Evolutionary conservation across 2,329 filamentous ascomycete species (phyloP).

Genomic region (Colletotrichum sp.): DNA sequence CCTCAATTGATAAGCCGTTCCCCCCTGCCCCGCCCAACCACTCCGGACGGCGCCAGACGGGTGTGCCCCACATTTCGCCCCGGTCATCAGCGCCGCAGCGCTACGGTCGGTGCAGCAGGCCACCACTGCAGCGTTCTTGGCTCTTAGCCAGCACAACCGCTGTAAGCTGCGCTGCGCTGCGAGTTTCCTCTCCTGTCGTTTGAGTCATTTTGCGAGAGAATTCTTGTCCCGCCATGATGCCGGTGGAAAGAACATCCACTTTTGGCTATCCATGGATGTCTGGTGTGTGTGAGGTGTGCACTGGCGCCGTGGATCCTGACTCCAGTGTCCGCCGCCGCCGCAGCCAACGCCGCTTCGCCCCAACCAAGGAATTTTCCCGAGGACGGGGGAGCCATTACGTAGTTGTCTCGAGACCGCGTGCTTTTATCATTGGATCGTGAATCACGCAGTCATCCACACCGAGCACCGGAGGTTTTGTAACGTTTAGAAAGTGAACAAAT

Average conservation of each 20-base stretch:
- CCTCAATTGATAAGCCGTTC: background rate
- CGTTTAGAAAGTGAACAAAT: background rate
- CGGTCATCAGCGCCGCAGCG: conserved; percentile 16
- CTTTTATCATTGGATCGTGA: conserved; percentile 8
- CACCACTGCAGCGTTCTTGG: background rate
- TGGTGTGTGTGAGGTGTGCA: background rate
- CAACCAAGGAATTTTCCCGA: conserved; percentile 1
- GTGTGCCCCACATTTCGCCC: background rate
- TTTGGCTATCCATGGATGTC: background rate
- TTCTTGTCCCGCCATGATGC: background rate
- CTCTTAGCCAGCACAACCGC: background rate
- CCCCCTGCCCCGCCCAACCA: conserved; percentile 1
- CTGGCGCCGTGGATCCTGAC: background rate
- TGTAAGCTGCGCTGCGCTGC: background rate
- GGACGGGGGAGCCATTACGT: background rate
- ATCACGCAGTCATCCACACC: background rate
- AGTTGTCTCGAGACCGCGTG: background rate
- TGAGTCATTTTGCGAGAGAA: background rate
- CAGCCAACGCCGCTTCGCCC: background rate
- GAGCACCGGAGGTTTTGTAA: background rate
- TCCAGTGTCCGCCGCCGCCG: background rate
- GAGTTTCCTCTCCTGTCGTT: background rate
- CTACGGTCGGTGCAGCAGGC: background rate
- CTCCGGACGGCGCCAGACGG: background rate
- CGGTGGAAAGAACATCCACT: background rate